Evolutionary conservation across 2,329 filamentous ascomycete species (phyloP), one percentile per base, ranked within the genome.

Genomic region (Didymella sp.): DNA sequence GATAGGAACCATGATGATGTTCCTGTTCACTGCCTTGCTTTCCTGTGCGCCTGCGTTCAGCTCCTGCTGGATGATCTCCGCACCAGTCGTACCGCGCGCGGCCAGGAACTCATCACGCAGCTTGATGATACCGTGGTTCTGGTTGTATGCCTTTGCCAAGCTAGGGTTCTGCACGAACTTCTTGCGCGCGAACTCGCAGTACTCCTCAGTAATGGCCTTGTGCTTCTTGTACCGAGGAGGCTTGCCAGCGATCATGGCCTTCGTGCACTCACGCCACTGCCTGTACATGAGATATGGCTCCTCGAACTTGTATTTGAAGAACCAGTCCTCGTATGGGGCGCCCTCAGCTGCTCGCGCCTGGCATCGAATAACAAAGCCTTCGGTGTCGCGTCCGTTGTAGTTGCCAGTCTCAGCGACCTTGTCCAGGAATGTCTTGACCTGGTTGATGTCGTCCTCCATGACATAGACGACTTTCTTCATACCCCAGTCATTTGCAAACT

Each of bases 271-370:
- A 60, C 95, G 88, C 95, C 95, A 99, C 79, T 99, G 95, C 22
- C 95, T 88, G 78, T 98, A 99, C 92, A 99, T 96, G 59, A 99
- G 81, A 73, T 99, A 99, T 0, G 95, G 95, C 78, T 99, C 95
- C 72, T 99, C 95, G 59, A 99, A 99, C 79, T 99, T 99, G 85
- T 93, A 99, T 78, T 99, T 99, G 87, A 99, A 99, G 78, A 99
- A 99, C 95, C 95, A 99, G 75, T 99, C 93, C n/a, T 85, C 79
- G 74, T 88, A 95, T 0, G 85, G 84, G 2, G 75, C 76, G 13
- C 75, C 73, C 1, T 77, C 78, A 0, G 80, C 79, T 25, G 86
- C 77, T 72, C 81, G 81, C 81, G 87, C 79, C 87, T 91, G 84
- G 60, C 95, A 98, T 53, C 95, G 89, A 66, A 99, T 89, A 55